These are phyloP conservation scores for Pseudozyma tsukubaensis DNA, from an alignment of 1,284 basidiomycete genomes.

Conservation along the genomic window DNA sequence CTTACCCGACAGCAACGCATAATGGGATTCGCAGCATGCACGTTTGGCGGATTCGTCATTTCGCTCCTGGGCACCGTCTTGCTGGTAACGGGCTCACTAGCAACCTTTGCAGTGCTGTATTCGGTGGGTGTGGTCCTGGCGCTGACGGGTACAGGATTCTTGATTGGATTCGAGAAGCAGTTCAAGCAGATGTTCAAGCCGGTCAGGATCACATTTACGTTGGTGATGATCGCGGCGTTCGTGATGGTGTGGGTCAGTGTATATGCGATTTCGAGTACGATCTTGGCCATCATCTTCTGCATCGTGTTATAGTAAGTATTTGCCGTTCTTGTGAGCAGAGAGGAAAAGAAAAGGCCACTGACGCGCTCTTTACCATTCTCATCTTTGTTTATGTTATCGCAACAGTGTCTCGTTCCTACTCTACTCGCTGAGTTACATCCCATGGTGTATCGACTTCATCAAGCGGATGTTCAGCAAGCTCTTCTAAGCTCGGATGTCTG, in stretches of 20 bases:
- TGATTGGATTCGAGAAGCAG: conserved; percentile 57
- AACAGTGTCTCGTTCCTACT: conserved; percentile 45
- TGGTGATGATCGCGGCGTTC: conserved; percentile 76
- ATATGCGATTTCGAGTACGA: conserved; percentile 52
- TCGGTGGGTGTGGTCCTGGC: conserved; percentile 83
- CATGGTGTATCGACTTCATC: conserved; percentile 57
- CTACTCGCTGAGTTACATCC: conserved; percentile 54
- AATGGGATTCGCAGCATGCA: conserved; percentile 66
- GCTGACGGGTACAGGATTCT: conserved; percentile 75
- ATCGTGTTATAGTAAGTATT: conserved; percentile 58
- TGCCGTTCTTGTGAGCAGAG: too few relatives aligned
- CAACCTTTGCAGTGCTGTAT: conserved; percentile 87
- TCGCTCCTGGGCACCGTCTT: conserved; percentile 84
- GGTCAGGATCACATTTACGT: conserved; percentile 83
- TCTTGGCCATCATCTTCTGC: conserved; percentile 59
- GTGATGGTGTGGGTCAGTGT: conserved; percentile 63
- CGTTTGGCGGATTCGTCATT: conserved; percentile 72
- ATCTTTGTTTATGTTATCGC: neutral
- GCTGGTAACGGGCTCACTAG: conserved; percentile 78
- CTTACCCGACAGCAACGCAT: conserved; percentile 60
- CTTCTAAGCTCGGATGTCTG: conserved; percentile 19
- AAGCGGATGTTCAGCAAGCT: conserved; percentile 56
- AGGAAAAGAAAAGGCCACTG: neutral
- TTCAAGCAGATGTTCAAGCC: conserved; percentile 87
- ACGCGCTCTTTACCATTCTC: neutral